Conservation (phyloP, 2,329 filamentous ascomycete genomes). For the Davidsoniella virescens region DNA sequence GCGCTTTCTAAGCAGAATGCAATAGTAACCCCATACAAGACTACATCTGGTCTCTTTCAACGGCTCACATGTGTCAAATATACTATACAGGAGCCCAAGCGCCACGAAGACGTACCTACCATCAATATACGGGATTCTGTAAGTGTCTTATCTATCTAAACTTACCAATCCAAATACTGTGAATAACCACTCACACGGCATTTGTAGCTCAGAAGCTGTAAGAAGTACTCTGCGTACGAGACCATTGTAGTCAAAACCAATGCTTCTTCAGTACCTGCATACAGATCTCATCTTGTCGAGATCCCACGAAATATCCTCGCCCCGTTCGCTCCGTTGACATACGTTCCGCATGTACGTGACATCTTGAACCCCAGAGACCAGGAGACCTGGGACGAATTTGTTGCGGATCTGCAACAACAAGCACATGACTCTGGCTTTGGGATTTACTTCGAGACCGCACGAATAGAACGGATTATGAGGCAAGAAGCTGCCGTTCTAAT, state of each 20-base stretch:
- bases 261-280: slow-evolving; percentile 37
- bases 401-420: slow-evolving; percentile 8
- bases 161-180: neutral
- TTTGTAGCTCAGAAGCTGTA: neutral
- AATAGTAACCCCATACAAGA: no score
- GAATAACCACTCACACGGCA: neutral
- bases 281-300: slow-evolving; percentile 43
- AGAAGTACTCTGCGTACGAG: slow-evolving; percentile 7
- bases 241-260: slow-evolving; percentile 33
- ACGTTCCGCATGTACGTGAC: slow-evolving; percentile 42
- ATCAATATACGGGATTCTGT: no score
- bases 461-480: slow-evolving; percentile 7
- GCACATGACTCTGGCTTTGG: slow-evolving; percentile 8
- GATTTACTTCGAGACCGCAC: slow-evolving; percentile 8
- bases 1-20: slow-evolving; percentile 1
- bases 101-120: no score
- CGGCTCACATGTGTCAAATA: no score
- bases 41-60: no score
- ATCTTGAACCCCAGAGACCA: slow-evolving; percentile 35
- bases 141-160: no score
- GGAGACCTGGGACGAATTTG: slow-evolving; percentile 5
- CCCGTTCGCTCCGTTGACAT: slow-evolving; percentile 43
- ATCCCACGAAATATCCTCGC: slow-evolving; percentile 43
- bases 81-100: no score
- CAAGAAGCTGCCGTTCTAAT: slow-evolving; percentile 9